Evolutionary conservation across 2,329 filamentous ascomycete genomes (phyloP).

Genomic region (Raffaelea ambrosiae): DNA sequence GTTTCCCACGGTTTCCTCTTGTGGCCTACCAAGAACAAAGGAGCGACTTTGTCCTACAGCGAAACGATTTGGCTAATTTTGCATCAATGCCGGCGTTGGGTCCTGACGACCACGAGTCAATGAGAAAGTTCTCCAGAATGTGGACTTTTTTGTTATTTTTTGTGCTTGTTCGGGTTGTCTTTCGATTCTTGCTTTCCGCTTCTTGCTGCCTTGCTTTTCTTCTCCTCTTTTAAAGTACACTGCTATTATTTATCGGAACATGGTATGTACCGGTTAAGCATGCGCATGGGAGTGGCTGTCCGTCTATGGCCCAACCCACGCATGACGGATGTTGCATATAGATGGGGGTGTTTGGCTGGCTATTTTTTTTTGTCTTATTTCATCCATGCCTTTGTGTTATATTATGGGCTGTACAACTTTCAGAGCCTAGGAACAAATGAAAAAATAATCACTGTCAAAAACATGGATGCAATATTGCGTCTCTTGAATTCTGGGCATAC

Average conservation of each 20-base stretch:
- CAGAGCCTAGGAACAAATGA: background rate
- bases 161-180: background rate
- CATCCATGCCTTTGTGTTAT: background rate
- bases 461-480: too few relatives aligned
- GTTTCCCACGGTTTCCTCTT: background rate
- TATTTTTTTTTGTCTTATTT: background rate
- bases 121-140: too few relatives aligned
- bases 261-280: too few relatives aligned
- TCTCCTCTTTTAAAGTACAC: background rate
- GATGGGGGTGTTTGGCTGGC: background rate
- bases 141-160: background rate
- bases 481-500: too few relatives aligned
- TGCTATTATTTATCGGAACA: too few relatives aligned
- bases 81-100: conserved; percentile 10
- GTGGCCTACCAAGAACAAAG: background rate
- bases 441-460: too few relatives aligned
- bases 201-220: background rate
- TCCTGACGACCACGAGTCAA: background rate
- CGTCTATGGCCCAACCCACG: background rate
- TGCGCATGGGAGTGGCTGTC: too few relatives aligned
- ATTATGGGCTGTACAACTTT: background rate
- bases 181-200: background rate
- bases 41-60: background rate
- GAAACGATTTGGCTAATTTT: conserved; percentile 1
- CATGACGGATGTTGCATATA: conserved; percentile 6